Base-by-base conservation (phyloP, 345 rosid species). In the Salix caprea region DNA sequence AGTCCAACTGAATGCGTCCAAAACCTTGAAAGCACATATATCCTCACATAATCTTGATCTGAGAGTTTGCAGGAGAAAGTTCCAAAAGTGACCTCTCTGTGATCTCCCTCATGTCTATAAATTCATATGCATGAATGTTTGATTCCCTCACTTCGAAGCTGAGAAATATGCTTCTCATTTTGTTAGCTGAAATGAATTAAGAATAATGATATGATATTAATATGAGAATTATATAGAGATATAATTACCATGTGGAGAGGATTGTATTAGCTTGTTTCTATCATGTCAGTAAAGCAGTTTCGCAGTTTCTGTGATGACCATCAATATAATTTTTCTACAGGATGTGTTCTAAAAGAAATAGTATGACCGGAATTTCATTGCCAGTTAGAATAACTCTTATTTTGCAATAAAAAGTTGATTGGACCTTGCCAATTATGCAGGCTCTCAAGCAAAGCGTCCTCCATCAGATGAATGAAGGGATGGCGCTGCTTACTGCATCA, bases 401-500 rank as follows among this genome's bases (percentile, higher is more conserved):
- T 30, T 24, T 26, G 32, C 15, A 13, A 1, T 26, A 28, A 14
- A 65, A 54, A 37, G 61, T 5, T 28, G 13, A 4, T 60, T 52
- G 40, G 67, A 52, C 69, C 42, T 58, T 69, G 3, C 61, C 68
- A 56, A 80, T 34, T 77, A 32, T 76, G 71, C 79, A 94, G 94
- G 96, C 96, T 67, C 81, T 85, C 34, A 91, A 91, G 84, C 90
- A 75, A 70, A 90, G 89, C 6, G 92, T 95, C 23, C 73, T 86
- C 73, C 86, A 13, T 48, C 94, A 91, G 79, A 78, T 95, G 84
- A 87, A 21, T 28, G 88, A 83, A 37, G 98, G 90, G 52, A 87
- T 83, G 78, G 87, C 82, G 67, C 67, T 81, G 34, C 88, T 93
- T 70, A 72, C 80, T 37, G 84, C 79, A 76, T 86, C 96, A 56